Evolutionary conservation across 345 rosid genomes (phyloP), one percentile per base, ranked within the genome.

Genomic region (Eucalyptus tenuipes): DNA sequence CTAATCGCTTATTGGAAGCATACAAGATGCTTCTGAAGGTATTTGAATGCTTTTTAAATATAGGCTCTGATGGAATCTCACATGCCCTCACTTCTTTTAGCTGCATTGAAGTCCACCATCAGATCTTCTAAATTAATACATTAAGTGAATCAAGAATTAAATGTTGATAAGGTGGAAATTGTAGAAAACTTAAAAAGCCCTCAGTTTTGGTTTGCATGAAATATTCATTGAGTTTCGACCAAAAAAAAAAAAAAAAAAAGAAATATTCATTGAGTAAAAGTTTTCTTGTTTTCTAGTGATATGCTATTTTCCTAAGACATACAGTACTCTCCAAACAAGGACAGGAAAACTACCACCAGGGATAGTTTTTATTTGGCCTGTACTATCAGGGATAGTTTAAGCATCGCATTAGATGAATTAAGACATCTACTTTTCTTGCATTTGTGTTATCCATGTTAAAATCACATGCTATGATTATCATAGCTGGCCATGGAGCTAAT

Each of bases 11-110:
- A 93, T 90, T 98, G 88, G 99, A 97, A 92, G 99, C 99, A 87
- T 98, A 97, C 92, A 96, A 98, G 92, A 95, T 97, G 99, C 98
- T 98, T 92, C 90, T 96, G 92, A 95, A 97, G 99, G 99, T 97
- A 93, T 27, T 29, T 2, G 7, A 57, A 68, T 88, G 33, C 81
- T 47, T 85, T 85, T 71, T 45, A 80, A 45, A 85, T 59, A 44
- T 84, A 71, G 45, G 44, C 13, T 71, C 81, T 33, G 81, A 33
- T 71, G 0, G 25, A 71, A 71, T 71, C 25, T 71, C 44, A 37
- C 81, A 71, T 71, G 17, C 81, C 40, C 81, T 18, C 81, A 33
- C 45, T 71, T 33, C 81, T 71, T 71, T 71, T 71, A 57, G 55
- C 68, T 33, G 48, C 48, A 44, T 50, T 49, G 49, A 86, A 85